Percentiles rank a stretch among this genome's conserved stretches.
phyloP scores from a whole-genome alignment of 2,329 filamentous ascomycete genomes.

The Akanthomyces uredinophilus region DNA sequence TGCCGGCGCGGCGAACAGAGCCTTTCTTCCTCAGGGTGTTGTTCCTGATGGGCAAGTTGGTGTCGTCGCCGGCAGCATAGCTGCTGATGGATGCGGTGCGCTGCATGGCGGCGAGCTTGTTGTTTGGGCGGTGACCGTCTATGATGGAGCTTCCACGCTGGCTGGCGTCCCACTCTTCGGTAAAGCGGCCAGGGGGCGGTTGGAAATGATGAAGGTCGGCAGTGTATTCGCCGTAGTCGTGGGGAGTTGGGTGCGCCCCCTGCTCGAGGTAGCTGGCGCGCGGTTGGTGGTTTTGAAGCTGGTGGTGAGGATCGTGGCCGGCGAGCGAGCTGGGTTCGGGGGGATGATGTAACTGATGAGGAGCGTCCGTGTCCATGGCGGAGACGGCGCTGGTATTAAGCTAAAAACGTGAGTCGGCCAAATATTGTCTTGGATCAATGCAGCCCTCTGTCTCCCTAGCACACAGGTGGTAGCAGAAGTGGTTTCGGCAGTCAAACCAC shows the following conservation, averaged over 20 bases:
- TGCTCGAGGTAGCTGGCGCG: constrained; percentile 3
- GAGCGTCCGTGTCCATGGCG: constrained; percentile 5
- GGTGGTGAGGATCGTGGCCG: not conserved
- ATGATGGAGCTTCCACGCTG: constrained; percentile 62
- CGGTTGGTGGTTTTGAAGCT: constrained; percentile 3
- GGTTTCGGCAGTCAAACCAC: constrained; percentile 1
- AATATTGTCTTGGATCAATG: not conserved
- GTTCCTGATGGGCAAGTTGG: constrained; percentile 39
- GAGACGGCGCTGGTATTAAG: constrained; percentile 5
- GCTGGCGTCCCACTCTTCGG: constrained; percentile 66
- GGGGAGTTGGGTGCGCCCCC: not conserved
- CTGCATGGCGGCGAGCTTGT: constrained; percentile 39
- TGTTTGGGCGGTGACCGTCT: constrained; percentile 36
- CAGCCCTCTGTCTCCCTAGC: not conserved
- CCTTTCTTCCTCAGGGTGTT: constrained; percentile 87
- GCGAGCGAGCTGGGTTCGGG: not conserved
- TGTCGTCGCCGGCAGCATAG: constrained; percentile 43
- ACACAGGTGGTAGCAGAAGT: constrained; percentile 1
- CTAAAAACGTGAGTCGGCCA: not conserved
- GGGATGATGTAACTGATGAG: constrained; percentile 12
- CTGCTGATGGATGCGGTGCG: constrained; percentile 58
- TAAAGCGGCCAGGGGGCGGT: constrained; percentile 47
- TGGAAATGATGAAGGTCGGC: not conserved
- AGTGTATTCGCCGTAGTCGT: not conserved
- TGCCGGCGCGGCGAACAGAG: constrained; percentile 68